These are phyloP conservation scores for Abelmoschus esculentus DNA, from an alignment of 345 rosid genomes.

Conservation along the genomic window DNA sequence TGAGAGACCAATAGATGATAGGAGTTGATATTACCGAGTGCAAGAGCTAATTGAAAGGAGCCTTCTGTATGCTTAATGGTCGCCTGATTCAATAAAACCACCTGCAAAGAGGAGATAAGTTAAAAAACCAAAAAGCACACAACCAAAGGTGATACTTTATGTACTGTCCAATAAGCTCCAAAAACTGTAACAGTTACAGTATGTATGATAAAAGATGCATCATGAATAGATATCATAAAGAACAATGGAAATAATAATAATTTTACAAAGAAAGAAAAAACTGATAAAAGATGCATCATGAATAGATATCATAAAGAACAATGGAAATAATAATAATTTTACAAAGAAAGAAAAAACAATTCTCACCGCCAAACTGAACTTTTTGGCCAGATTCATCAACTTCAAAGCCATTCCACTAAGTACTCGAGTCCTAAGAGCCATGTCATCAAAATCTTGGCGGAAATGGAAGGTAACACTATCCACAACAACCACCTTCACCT, in stretches of 20 bases:
- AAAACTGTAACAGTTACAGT: neutral
- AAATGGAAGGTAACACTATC: slow-evolving; percentile 93
- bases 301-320: neutral
- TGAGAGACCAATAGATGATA: neutral
- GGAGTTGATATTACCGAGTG: slow-evolving; percentile 48
- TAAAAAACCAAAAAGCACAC: neutral
- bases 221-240: neutral
- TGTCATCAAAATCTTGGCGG: slow-evolving; percentile 93
- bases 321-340: neutral
- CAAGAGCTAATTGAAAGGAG: slow-evolving; percentile 76
- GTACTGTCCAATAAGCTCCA: neutral
- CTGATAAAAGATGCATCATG: neutral
- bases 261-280: neutral
- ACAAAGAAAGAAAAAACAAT: neutral
- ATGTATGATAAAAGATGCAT: neutral
- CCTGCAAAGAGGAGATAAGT: slow-evolving; percentile 34
- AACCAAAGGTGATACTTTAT: neutral
- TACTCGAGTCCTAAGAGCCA: slow-evolving; percentile 66
- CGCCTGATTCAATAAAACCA: slow-evolving; percentile 84
- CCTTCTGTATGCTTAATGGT: slow-evolving; percentile 71
- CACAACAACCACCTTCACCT: slow-evolving; percentile 75
- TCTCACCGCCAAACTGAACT: slow-evolving; percentile 73
- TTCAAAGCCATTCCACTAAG: slow-evolving; percentile 78
- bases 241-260: neutral
- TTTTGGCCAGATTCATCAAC: slow-evolving; percentile 83